Base-by-base conservation (phyloP, 306 rosid species). In the Elaeagnus macrophylla region DNA sequence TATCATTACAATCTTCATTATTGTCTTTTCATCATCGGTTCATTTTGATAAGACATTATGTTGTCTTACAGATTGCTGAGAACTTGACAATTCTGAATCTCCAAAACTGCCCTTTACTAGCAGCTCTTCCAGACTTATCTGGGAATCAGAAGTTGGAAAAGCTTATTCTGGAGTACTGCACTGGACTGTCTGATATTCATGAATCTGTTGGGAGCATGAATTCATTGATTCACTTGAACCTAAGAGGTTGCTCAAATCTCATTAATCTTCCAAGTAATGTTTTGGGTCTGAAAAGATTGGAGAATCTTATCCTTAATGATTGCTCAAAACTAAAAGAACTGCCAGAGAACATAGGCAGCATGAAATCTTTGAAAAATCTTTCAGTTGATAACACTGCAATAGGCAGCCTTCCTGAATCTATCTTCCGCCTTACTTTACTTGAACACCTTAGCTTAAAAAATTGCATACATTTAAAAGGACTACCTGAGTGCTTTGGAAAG, bases 71-170 rank as follows among this genome's bases (percentile, higher is more conserved):
- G 89, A 77, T 70, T 64, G 75, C 75, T 39, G 55, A 66, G 66
- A 79, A 72, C 18, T 63, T 81, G 65, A 62, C 50, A 79, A 68
- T 77, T 14, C 43, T 81, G 72, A 77, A 75, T 69, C 84, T 85
- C 36, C 53, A 65, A 9, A 0, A 39, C n/a, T 81, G 86, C 64
- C 0, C 0, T 46, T 17, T 40, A 20, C 81, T 79, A 15, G 54
- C 62, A 18, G 52, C 62, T 39, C 53, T 77, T 61, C 94, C 89
- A 52, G 81, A 85, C 61, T 62, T 85, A 47, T 77, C 89, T 44
- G 53, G 70, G 14, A 71, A 77, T 67, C 64, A 6, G 48, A 48
- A 13, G 12, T 51, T 85, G 53, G 77, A 79, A 37, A 77, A 81
- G 77, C 62, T 85, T 62, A 57, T 57, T 51, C 76, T 85, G 12